These are phyloP conservation scores for Plasmopara muralis DNA, from an alignment of 352 stramenopile species.

Conservation along the genomic window DNA sequence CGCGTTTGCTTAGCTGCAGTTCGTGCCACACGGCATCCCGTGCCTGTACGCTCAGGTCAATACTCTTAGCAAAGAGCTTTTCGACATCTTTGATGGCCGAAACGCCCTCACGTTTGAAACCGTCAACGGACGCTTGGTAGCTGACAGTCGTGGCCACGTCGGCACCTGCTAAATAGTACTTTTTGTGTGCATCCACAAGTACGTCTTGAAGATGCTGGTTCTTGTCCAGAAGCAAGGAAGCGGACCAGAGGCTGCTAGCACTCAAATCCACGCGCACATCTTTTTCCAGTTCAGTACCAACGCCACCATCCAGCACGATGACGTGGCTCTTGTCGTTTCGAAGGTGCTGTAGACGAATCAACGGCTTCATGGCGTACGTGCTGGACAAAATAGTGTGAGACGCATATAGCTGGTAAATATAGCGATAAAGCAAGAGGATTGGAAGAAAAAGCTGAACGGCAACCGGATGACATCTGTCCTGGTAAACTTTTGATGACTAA, in stretches of 20 bases:
- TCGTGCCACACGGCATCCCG: constrained; percentile 51
- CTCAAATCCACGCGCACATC: constrained; percentile 50
- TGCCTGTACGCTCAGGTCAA: constrained; percentile 60
- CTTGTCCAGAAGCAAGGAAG: constrained; percentile 51
- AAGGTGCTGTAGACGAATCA: constrained; percentile 22
- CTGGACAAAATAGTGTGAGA: constrained; percentile 15
- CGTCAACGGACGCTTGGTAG: constrained; percentile 83
- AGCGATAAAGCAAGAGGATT: constrained; percentile 5
- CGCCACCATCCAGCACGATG: constrained; percentile 65
- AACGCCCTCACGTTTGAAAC: constrained; percentile 64
- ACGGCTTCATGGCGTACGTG: background rate
- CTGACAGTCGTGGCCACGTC: constrained; percentile 77
- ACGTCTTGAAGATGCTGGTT: constrained; percentile 47
- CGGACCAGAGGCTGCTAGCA: constrained; percentile 62
- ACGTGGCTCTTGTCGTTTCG: constrained; percentile 26
- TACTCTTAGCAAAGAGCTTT: constrained; percentile 63
- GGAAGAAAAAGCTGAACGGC: constrained; percentile 5
- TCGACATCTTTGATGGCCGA: constrained; percentile 40
- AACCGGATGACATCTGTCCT: constrained; percentile 16
- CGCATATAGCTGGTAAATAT: constrained; percentile 12
- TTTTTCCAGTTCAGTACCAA: constrained; percentile 77
- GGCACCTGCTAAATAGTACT: constrained; percentile 69
- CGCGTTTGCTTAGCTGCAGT: constrained; percentile 31
- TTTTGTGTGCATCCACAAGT: constrained; percentile 59
- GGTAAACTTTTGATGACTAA: background rate